These are phyloP conservation scores for Xylaria digitata DNA, from an alignment of 2,329 filamentous ascomycete species.

Conservation along the genomic window DNA sequence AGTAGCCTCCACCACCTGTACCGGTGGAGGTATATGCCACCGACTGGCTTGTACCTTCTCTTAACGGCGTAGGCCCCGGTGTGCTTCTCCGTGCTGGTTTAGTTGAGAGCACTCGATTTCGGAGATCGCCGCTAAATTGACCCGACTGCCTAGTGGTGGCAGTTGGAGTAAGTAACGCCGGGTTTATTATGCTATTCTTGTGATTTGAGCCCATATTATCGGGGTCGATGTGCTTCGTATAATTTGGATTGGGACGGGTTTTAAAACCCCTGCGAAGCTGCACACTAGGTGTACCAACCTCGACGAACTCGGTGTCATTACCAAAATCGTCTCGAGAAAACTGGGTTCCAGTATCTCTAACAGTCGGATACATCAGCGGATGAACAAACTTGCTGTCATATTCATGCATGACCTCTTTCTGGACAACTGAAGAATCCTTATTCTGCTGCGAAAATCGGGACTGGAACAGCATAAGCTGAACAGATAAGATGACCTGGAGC, in stretches of 20 bases:
- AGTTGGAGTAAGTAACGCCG: constrained; percentile 58
- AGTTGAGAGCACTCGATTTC: constrained; percentile 65
- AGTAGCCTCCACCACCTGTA: constrained; percentile 70
- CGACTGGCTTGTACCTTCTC: constrained; percentile 41
- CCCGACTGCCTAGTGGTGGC: constrained; percentile 50
- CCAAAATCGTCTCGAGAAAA: constrained; percentile 64
- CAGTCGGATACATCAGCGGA: constrained; percentile 83
- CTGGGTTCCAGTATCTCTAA: constrained; percentile 83
- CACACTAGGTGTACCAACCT: constrained; percentile 65
- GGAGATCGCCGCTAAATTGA: constrained; percentile 47
- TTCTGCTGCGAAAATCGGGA: constrained; percentile 82
- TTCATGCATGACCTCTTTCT: constrained; percentile 92
- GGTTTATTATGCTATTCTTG: constrained; percentile 53
- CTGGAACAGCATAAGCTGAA: constrained; percentile 79
- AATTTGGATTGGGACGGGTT: constrained; percentile 85
- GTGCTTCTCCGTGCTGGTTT: constrained; percentile 79
- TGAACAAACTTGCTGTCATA: constrained; percentile 97
- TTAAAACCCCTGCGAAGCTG: constrained; percentile 80
- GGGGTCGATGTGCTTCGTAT: constrained; percentile 77
- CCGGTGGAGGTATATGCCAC: constrained; percentile 41
- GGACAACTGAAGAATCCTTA: constrained; percentile 85
- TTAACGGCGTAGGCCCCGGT: constrained; percentile 66
- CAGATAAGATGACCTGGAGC: constrained; percentile 78
- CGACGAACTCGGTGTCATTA: constrained; percentile 58
- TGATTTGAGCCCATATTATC: constrained; percentile 58